Conservation (phyloP, 225 moss, liverwort and hornwort species). For the Pseudoscleropodium purum region DNA sequence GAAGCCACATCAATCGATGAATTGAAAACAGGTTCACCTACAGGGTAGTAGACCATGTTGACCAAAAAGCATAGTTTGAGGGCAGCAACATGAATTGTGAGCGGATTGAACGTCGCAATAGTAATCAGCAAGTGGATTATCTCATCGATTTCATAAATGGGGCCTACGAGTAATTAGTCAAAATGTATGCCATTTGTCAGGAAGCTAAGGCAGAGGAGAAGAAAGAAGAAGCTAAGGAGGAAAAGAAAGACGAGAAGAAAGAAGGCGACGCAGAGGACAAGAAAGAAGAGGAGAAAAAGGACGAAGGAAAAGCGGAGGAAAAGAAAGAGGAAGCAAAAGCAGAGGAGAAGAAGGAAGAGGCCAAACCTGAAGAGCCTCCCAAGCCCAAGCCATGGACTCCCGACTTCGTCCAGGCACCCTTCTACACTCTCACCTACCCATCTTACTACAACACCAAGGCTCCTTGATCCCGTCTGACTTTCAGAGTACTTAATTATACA, state of each 20-base stretch:
- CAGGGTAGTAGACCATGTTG: background rate
- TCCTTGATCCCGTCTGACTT: background rate
- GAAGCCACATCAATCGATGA: background rate
- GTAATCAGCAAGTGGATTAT: background rate
- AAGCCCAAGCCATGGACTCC: constrained; percentile 39
- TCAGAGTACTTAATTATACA: background rate
- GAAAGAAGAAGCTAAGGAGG: constrained; percentile 20
- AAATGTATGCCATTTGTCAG: background rate
- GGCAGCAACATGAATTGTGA: background rate
- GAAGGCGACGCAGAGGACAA: background rate
- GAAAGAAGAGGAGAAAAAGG: constrained; percentile 15
- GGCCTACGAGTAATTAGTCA: background rate
- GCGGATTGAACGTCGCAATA: background rate
- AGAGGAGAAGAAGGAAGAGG: constrained; percentile 25
- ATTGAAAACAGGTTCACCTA: background rate
- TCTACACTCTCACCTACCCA: constrained; percentile 31
- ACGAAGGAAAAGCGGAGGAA: constrained; percentile 3
- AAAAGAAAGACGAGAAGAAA: constrained; percentile 11
- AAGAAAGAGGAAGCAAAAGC: constrained; percentile 13
- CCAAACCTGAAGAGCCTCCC: constrained; percentile 20
- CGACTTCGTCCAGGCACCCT: constrained; percentile 28
- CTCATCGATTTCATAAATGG: background rate
- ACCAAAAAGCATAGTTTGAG: background rate
- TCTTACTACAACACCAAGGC: background rate
- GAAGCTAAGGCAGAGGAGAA: constrained; percentile 22